These are phyloP conservation scores for Mortierella sp. DNA, from an alignment of 371 early-diverging fungal genomes.

Conservation along the genomic window DNA sequence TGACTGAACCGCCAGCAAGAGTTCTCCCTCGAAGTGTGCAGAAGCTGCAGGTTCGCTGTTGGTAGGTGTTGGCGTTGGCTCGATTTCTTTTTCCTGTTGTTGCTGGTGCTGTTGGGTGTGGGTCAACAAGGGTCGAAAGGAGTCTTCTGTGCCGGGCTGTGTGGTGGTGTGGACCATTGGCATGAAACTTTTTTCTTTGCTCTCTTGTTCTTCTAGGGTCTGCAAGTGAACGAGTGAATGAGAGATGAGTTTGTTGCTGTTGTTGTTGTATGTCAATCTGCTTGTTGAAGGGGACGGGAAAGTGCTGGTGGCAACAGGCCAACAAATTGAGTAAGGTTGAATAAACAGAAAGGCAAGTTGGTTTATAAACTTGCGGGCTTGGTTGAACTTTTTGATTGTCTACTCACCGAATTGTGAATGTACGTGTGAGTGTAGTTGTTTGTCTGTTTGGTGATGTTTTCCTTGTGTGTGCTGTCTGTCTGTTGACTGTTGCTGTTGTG, in stretches of 20 bases:
- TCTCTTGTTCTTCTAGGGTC: background rate
- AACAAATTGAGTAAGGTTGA: background rate
- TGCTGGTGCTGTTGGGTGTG: background rate
- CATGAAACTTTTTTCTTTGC: constrained; percentile 4
- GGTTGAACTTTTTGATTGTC: background rate
- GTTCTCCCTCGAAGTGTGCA: background rate
- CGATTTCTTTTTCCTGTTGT: background rate
- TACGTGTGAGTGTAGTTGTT: no score
- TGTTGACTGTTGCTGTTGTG: no score
- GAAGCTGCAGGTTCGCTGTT: background rate
- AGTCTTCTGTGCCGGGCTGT: constrained; percentile 8
- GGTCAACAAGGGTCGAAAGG: constrained; percentile 3
- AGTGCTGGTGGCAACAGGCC: background rate
- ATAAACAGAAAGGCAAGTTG: background rate
- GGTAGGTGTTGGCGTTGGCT: background rate
- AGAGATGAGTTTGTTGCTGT: background rate
- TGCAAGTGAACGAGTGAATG: background rate
- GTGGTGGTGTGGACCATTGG: constrained; percentile 26
- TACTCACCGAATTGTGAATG: no score
- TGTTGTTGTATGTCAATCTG: background rate
- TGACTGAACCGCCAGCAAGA: background rate
- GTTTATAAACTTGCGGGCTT: no score
- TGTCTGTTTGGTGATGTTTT: no score
- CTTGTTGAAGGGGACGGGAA: background rate
- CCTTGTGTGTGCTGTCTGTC: no score